phyloP scores from a whole-genome alignment of 495 filamentous ascomycete species.

The Podospora pseudopauciseta region DNA sequence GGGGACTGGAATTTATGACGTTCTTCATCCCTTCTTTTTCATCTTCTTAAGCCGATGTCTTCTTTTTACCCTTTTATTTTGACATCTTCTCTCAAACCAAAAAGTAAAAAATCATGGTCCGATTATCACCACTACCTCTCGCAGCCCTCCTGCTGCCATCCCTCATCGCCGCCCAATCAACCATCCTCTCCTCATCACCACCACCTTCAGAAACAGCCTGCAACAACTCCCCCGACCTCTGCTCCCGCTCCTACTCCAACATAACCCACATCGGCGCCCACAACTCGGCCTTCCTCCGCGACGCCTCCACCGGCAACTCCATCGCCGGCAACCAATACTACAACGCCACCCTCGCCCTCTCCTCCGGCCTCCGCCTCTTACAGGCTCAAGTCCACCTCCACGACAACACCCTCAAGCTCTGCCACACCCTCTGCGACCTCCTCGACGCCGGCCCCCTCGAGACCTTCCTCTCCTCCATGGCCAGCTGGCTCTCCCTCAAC shows the following conservation, averaged over 20 bases:
- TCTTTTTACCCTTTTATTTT: background rate
- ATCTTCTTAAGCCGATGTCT: background rate
- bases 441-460: slow-evolving; percentile 61
- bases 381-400: slow-evolving; percentile 64
- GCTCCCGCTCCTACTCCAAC: slow-evolving; percentile 58
- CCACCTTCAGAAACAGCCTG: slow-evolving; percentile 41
- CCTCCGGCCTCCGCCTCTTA: slow-evolving; percentile 64
- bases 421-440: slow-evolving; percentile 62
- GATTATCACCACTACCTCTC: background rate
- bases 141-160: background rate
- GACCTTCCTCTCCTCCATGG: slow-evolving; percentile 55
- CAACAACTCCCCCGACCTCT: slow-evolving; percentile 65
- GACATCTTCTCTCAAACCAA: background rate
- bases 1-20: background rate
- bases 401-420: slow-evolving; percentile 54
- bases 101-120: background rate
- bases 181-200: slow-evolving; percentile 14
- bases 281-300: slow-evolving; percentile 62
- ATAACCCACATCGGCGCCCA: slow-evolving; percentile 68
- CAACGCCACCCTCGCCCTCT: slow-evolving; percentile 60
- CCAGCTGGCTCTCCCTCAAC: slow-evolving; percentile 61
- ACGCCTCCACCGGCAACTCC: slow-evolving; percentile 48
- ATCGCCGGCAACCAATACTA: slow-evolving; percentile 64
- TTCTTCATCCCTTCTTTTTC: background rate
- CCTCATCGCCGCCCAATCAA: slow-evolving; percentile 5